phyloP scores from a whole-genome alignment of 495 filamentous ascomycete species.

The Podospora bellae-mahoneyi region DNA sequence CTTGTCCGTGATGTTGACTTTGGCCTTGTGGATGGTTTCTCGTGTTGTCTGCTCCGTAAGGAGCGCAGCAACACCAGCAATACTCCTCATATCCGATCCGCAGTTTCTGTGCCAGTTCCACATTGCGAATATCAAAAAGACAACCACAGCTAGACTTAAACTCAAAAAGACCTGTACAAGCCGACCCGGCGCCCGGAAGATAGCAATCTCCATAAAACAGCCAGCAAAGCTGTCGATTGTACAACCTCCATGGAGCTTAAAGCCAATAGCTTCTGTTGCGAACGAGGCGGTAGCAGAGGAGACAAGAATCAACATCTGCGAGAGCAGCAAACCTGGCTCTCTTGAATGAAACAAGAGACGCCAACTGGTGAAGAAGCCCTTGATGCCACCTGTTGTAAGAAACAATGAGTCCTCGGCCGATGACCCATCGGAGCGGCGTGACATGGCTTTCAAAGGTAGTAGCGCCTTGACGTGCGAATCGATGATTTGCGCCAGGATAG shows the following conservation, averaged over 20 bases:
- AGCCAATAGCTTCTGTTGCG: not conserved
- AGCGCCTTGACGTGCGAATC: slow-evolving; percentile 1
- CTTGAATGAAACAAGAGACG: not conserved
- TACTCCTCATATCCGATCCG: not conserved
- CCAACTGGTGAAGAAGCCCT: not conserved
- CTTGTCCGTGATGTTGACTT: not conserved
- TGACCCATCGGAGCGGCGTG: not conserved
- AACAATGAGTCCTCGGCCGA: not conserved
- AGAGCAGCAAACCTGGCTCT: not conserved
- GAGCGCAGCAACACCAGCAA: slow-evolving; percentile 1
- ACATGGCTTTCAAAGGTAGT: not conserved
- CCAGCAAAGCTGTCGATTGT: not conserved
- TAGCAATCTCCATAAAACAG: not conserved
- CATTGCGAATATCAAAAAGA: not conserved
- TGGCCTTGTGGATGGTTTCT: not conserved
- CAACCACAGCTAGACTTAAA: not conserved
- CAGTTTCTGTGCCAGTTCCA: not conserved
- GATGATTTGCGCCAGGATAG: not conserved
- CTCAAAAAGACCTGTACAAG: not conserved
- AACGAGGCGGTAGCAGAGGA: not conserved
- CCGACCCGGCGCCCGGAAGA: not conserved
- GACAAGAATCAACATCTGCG: not conserved
- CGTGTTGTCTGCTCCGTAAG: not conserved
- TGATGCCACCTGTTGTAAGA: not conserved
- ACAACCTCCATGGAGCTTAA: not conserved